Conservation (phyloP, 345 rosid genomes). For the Rubroshorea leprosula region DNA sequence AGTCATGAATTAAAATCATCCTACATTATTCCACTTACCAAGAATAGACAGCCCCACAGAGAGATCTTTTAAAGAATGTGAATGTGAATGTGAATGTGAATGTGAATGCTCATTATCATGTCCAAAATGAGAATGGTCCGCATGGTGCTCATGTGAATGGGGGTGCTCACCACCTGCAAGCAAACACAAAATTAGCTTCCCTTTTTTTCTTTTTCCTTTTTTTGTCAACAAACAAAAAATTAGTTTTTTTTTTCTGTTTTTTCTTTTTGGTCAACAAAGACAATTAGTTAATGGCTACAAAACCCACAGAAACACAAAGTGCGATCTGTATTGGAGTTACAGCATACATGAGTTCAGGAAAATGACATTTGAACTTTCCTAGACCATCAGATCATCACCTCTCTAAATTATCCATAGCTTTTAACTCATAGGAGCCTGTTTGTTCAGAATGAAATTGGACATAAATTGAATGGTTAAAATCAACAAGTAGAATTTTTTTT, state of each 20-base stretch:
- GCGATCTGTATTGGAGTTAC: neutral
- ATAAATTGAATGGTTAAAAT: too few species aligned
- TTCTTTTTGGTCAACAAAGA: too few species aligned
- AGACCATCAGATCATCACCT: neutral
- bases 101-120: constrained; percentile 51
- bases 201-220: too few species aligned
- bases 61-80: constrained; percentile 75
- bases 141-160: constrained; percentile 60
- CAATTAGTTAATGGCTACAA: constrained; percentile 11
- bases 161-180: constrained; percentile 77
- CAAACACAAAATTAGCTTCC: too few species aligned
- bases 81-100: constrained; percentile 68
- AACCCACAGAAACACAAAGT: neutral
- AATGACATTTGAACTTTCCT: neutral
- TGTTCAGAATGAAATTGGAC: too few species aligned
- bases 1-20: neutral
- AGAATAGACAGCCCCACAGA: constrained; percentile 86
- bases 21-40: constrained; percentile 34
- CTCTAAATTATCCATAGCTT: neutral
- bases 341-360: neutral
- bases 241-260: too few species aligned
- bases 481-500: too few species aligned
- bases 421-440: too few species aligned
- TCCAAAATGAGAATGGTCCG: constrained; percentile 37
- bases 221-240: too few species aligned